phyloP scores from a whole-genome alignment of 164 flowering plant genomes.

The Vitis riparia region DNA sequence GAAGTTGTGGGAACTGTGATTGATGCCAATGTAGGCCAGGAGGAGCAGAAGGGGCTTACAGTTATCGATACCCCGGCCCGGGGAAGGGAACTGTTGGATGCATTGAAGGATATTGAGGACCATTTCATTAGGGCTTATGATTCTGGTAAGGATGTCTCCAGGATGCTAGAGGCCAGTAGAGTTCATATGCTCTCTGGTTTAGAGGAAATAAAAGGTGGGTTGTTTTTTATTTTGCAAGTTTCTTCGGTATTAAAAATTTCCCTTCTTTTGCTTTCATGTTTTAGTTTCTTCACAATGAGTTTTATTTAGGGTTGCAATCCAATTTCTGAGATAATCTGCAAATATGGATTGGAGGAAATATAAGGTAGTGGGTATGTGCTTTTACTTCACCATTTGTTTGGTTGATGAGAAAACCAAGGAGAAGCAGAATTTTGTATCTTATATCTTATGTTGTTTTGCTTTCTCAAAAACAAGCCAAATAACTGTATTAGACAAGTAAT shows the following conservation, averaged over 20 bases:
- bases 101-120: conserved; percentile 79
- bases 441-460: too few relatives aligned
- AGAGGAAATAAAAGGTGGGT: conserved; percentile 87
- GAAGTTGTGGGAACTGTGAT: conserved; percentile 28
- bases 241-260: neutral
- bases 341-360: too few relatives aligned
- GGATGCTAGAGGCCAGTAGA: conserved; percentile 82
- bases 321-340: neutral
- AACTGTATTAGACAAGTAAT: too few relatives aligned
- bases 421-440: too few relatives aligned
- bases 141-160: conserved; percentile 82
- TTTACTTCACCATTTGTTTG: too few relatives aligned
- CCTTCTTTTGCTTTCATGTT: neutral
- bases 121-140: conserved; percentile 79
- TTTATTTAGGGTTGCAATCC: neutral
- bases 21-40: conserved; percentile 26
- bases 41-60: conserved; percentile 51
- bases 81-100: conserved; percentile 86
- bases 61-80: conserved; percentile 59
- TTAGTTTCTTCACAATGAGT: neutral
- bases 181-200: conserved; percentile 64
- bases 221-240: neutral
- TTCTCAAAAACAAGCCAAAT: too few relatives aligned
- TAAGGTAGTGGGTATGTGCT: too few relatives aligned
- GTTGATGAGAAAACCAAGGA: too few relatives aligned